A percentile compares a stretch with the other conserved stretches of the same genome.
These are phyloP conservation scores for Nitzschia palea DNA, from an alignment of 108 stramenopile species.

Conservation along the genomic window DNA sequence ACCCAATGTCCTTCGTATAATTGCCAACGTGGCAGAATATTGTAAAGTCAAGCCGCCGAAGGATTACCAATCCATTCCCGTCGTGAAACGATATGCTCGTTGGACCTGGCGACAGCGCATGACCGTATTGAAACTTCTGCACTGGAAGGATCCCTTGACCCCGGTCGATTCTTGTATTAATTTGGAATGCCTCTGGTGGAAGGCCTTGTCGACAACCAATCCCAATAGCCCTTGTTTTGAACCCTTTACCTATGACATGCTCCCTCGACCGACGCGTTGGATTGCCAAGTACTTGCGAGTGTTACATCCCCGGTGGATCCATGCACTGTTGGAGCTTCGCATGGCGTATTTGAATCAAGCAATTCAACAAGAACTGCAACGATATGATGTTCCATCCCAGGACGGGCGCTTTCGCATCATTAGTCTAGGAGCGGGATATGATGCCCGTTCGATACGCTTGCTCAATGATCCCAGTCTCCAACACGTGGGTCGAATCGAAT, in stretches of 20 bases:
- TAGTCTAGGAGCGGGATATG: slow-evolving; percentile 11
- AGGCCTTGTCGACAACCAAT: background rate
- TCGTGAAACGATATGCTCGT: background rate
- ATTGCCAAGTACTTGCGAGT: background rate
- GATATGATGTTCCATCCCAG: background rate
- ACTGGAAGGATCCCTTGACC: background rate
- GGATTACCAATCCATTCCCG: background rate
- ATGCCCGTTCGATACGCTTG: background rate
- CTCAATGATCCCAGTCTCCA: background rate
- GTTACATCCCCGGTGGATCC: background rate
- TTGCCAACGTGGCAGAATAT: slow-evolving; percentile 2
- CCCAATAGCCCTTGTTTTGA: background rate
- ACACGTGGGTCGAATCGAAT: background rate
- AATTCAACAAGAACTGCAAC: background rate
- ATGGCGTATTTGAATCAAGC: slow-evolving; percentile 8
- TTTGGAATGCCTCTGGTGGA: slow-evolving; percentile 4
- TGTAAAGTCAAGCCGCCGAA: background rate
- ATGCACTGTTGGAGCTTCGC: slow-evolving; percentile 3
- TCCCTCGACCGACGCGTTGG: background rate
- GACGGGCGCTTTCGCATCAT: background rate
- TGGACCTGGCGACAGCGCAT: background rate
- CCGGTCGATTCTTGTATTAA: background rate
- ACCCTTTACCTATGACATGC: background rate
- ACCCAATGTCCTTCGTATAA: background rate
- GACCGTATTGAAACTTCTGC: background rate